phyloP scores from a whole-genome alignment of 768 basidiomycete species.

The Leccinum subgranulosum region DNA sequence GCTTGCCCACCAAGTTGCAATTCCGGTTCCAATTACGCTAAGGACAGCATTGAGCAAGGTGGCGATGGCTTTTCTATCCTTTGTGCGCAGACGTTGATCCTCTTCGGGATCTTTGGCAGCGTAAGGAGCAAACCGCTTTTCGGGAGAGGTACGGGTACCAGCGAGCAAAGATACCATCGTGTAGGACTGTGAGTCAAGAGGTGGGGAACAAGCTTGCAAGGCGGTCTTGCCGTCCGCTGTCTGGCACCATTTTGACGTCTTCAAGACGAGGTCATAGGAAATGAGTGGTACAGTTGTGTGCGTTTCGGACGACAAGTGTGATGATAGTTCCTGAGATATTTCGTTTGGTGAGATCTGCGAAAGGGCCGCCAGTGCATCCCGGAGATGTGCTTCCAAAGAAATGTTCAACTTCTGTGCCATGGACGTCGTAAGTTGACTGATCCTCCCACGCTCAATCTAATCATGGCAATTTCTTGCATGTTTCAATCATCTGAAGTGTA shows the following conservation, averaged over 20 bases:
- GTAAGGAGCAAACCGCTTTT: constrained; percentile 61
- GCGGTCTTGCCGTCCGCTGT: constrained; percentile 42
- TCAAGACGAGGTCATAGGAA: constrained; percentile 56
- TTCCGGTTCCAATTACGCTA: constrained; percentile 63
- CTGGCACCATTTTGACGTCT: constrained; percentile 68
- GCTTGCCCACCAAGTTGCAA: constrained; percentile 73
- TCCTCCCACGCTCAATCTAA: background rate
- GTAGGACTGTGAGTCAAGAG: constrained; percentile 54
- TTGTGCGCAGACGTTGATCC: constrained; percentile 41
- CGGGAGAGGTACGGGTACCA: constrained; percentile 75
- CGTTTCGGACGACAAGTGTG: constrained; percentile 31
- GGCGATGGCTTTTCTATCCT: constrained; percentile 65
- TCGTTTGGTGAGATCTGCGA: constrained; percentile 43
- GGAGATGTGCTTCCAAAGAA: constrained; percentile 67
- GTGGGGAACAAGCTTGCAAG: constrained; percentile 39
- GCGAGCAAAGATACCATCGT: constrained; percentile 74
- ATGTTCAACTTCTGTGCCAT: constrained; percentile 42
- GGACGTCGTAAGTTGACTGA: background rate
- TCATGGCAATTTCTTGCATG: background rate
- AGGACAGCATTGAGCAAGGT: constrained; percentile 68
- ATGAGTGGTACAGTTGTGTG: constrained; percentile 39
- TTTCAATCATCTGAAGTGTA: background rate
- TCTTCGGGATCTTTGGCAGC: constrained; percentile 45
- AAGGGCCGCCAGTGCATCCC: constrained; percentile 46
- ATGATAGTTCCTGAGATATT: constrained; percentile 40